Evolutionary conservation across 768 basidiomycete genomes (phyloP).

Genomic region (Kwoniella mangroviensis): DNA sequence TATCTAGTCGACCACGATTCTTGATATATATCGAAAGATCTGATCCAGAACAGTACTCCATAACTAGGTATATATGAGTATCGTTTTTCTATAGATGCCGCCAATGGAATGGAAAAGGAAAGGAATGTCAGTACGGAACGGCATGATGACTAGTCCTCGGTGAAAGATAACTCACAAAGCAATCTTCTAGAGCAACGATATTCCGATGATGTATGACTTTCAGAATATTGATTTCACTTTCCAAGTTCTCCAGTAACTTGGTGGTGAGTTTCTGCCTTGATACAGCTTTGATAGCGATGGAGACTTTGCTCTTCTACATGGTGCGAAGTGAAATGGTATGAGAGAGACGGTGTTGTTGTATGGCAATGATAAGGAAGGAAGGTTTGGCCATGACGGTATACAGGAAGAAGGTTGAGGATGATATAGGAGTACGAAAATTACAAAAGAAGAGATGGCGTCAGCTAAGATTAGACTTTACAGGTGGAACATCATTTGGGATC

Average conservation of each 20-base stretch:
- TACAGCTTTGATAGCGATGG: constrained; percentile 94
- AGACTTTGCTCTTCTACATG: constrained; percentile 71
- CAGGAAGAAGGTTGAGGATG: constrained; percentile 6
- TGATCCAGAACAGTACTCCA: constrained; percentile 95
- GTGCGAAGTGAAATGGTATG: constrained; percentile 7
- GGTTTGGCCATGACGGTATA: constrained; percentile 3
- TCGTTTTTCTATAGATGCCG: constrained; percentile 59
- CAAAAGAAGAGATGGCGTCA: constrained; percentile 2
- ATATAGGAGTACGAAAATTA: not conserved
- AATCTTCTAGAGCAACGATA: constrained; percentile 89
- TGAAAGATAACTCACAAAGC: constrained; percentile 67
- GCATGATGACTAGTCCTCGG: not conserved
- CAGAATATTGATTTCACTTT: constrained; percentile 95
- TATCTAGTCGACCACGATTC: constrained; percentile 91
- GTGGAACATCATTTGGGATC: not conserved
- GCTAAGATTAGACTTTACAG: not conserved
- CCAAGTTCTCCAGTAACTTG: constrained; percentile 96
- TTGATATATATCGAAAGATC: constrained; percentile 97
- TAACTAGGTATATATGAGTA: constrained; percentile 78
- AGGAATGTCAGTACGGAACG: constrained; percentile 3
- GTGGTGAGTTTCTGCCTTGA: constrained; percentile 81
- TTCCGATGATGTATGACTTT: constrained; percentile 91
- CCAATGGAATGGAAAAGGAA: not conserved
- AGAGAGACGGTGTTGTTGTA: not conserved
- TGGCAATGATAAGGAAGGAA: not conserved